Evolutionary conservation across 169 alveolate genomes (phyloP).

Genomic region (Plasmodium yoelii): DNA sequence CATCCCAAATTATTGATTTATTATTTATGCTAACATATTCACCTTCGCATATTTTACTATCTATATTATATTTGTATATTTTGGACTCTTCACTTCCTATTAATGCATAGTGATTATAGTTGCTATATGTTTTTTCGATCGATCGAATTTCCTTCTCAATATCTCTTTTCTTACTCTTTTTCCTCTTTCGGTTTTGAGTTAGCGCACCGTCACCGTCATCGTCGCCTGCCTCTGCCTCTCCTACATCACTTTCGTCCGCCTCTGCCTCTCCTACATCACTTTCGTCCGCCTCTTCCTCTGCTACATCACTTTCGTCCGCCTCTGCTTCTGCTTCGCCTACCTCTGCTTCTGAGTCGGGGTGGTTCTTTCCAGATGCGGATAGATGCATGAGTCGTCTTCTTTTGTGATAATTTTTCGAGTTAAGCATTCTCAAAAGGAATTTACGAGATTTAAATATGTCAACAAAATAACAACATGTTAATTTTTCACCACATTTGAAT

Average conservation of each 20-base stretch:
- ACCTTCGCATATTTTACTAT: conserved; percentile 25
- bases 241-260: neutral
- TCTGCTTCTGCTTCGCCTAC: neutral
- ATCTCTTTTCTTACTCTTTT: neutral
- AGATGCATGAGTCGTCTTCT: no score
- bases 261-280: no score
- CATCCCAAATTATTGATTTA: conserved; percentile 45
- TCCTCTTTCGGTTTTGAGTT: neutral
- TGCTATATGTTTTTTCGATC: conserved; percentile 32
- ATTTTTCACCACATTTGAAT: conserved; percentile 49
- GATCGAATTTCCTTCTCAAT: neutral
- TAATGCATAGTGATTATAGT: conserved; percentile 48
- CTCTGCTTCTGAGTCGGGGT: no score
- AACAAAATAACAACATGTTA: conserved; percentile 31
- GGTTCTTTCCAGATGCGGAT: no score
- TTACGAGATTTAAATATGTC: conserved; percentile 16
- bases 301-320: neutral
- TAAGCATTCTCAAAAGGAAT: neutral
- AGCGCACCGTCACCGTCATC: no score
- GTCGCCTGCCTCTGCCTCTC: neutral
- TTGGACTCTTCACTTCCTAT: conserved; percentile 59
- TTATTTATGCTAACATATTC: conserved; percentile 31
- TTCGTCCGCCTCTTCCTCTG: neutral
- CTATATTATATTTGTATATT: conserved; percentile 52
- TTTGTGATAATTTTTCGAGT: no score